Base-by-base conservation (phyloP, 257 asterid genomes). In the Lycium ferocissimum region DNA sequence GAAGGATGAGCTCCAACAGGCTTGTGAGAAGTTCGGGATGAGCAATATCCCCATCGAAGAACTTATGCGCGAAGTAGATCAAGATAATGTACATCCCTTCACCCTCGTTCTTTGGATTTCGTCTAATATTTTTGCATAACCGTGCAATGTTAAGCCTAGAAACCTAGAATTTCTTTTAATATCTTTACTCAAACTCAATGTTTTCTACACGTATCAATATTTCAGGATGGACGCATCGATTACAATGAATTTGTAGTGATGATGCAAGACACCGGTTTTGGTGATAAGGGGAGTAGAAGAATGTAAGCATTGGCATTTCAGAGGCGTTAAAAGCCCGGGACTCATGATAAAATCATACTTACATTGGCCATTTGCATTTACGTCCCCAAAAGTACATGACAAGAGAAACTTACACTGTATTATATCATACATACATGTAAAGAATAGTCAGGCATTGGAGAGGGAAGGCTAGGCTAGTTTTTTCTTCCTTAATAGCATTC, bases 221-320 rank as follows among this genome's bases (percentile, higher is more conserved):
- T 85, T 80, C 92, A 95, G 98, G 99, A 95, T 83, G 98, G 98
- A 0, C 88, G 86, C 33, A 95, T 94, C 2, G 98, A 94, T 89
- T 95, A 95, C 89, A 92, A 87, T 63, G 98, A 95, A 67, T 95
- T 94, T 38, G 95, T 90, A 66, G 96, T 95, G 14, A 95, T 95
- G 99, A 94, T 95, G 98, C 95, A 93, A 89, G 97, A 94, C 65
- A 79, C 94, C 0, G 90, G 93, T 59, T 91, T 94, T 63, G 93
- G 94, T 6, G 89, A 85, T 61, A 51, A 83, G 83, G 89, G 90
- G 84, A 75, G 47, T 91, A 85, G 67, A 83, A 47, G 40, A 81
- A 87, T 85, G 51, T 87, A 86, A 87, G 53, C 14, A 14, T 0
- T 18, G 79, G 37, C 33, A 71, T 18, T 71, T 71, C 47, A 40